Evolutionary conservation across 139 green algal species (phyloP).

Genomic region (Haematococcus sp.): DNA sequence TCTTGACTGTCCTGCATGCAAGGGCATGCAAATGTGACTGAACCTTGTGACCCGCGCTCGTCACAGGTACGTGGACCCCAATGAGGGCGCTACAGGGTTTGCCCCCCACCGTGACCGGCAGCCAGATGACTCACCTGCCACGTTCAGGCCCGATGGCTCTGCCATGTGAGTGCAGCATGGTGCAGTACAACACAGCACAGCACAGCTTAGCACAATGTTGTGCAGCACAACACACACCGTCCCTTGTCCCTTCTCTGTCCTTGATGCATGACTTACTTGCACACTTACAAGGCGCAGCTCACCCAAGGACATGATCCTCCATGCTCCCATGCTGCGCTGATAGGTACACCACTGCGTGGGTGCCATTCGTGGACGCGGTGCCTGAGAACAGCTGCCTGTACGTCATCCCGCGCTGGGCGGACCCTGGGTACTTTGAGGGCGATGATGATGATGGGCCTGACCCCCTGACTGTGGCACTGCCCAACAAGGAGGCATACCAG

Average conservation of each 20-base stretch:
- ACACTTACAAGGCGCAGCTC: no score
- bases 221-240: no score
- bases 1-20: no score
- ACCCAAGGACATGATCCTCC: no score
- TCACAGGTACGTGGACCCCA: slow-evolving; percentile 46
- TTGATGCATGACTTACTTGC: no score
- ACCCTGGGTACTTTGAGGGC: slow-evolving; percentile 55
- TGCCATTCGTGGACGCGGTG: slow-evolving; percentile 52
- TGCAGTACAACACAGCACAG: neutral
- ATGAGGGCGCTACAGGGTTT: slow-evolving; percentile 42
- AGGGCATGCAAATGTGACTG: no score
- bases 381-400: slow-evolving; percentile 68
- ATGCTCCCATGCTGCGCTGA: no score
- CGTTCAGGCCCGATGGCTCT: slow-evolving; percentile 48
- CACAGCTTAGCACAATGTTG: neutral
- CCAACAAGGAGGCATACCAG: slow-evolving; percentile 48
- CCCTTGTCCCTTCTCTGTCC: no score
- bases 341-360: slow-evolving; percentile 58
- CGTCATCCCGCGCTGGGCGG: slow-evolving; percentile 48
- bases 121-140: slow-evolving; percentile 49
- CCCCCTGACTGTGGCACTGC: slow-evolving; percentile 42
- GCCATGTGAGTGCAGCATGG: slow-evolving; percentile 22
- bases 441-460: slow-evolving; percentile 51
- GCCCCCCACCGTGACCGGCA: slow-evolving; percentile 65
- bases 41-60: no score